Conservation (phyloP, 148 eudicot genomes). For the Dysphania ambrosioides region DNA sequence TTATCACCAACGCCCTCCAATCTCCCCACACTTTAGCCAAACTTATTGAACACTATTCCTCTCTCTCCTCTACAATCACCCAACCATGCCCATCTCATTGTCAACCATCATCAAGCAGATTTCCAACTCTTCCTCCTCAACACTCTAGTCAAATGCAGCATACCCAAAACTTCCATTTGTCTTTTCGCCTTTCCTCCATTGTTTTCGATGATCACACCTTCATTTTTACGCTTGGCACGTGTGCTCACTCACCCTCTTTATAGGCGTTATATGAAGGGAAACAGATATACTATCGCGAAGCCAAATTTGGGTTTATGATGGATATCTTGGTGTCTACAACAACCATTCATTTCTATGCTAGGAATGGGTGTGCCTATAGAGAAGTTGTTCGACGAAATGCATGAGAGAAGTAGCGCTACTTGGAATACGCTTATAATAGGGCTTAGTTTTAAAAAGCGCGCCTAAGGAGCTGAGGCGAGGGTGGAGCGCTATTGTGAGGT, state of each 20-base stretch:
- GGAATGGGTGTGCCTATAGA: slow-evolving; percentile 23
- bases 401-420: slow-evolving; percentile 36
- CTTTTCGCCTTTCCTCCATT: slow-evolving; percentile 34
- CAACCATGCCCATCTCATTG: slow-evolving; percentile 37
- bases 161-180: slow-evolving; percentile 40
- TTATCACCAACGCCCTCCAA: slow-evolving; percentile 37
- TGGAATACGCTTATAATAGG: slow-evolving; percentile 65
- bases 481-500: too few relatives aligned
- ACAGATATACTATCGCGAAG: slow-evolving; percentile 42
- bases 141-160: slow-evolving; percentile 47
- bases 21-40: slow-evolving; percentile 26
- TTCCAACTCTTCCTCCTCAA: slow-evolving; percentile 36
- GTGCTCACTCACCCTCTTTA: slow-evolving; percentile 37
- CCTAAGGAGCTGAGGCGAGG: too few relatives aligned
- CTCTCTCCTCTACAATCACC: slow-evolving; percentile 33
- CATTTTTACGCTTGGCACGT: slow-evolving; percentile 54
- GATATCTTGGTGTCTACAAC: slow-evolving; percentile 44
- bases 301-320: slow-evolving; percentile 35
- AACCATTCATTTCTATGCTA: slow-evolving; percentile 47
- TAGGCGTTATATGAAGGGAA: slow-evolving; percentile 42
- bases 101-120: slow-evolving; percentile 24
- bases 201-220: slow-evolving; percentile 43
- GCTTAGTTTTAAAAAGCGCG: too few relatives aligned
- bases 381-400: slow-evolving; percentile 63
- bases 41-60: slow-evolving; percentile 37